Conservation (phyloP, 805 yeast species). For the Kluyveromyces aestuarii region DNA sequence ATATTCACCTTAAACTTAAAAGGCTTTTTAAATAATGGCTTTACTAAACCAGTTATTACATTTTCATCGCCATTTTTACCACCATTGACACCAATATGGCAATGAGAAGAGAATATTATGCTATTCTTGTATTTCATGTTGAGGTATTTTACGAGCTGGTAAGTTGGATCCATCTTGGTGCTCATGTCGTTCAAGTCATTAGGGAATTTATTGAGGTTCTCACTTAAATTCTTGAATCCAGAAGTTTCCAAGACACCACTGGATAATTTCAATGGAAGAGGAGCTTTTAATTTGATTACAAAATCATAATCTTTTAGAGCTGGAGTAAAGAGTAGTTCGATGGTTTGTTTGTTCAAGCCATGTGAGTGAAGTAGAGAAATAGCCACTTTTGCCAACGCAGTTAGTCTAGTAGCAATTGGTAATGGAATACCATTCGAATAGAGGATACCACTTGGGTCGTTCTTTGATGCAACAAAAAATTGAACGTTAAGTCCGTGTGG, state of each 20-base stretch:
- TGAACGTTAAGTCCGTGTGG: conserved; percentile 76
- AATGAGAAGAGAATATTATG: conserved; percentile 59
- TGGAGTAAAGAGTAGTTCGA: conserved; percentile 64
- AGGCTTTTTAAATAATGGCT: conserved; percentile 50
- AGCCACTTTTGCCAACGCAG: conserved; percentile 78
- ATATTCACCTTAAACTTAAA: conserved; percentile 72
- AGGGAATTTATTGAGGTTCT: conserved; percentile 26
- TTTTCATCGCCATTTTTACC: conserved; percentile 47
- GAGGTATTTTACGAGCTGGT: conserved; percentile 51
- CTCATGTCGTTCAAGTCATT: conserved; percentile 31
- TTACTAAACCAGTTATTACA: conserved; percentile 73
- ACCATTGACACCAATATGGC: conserved; percentile 42
- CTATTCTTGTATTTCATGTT: conserved; percentile 54
- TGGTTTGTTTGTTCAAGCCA: conserved; percentile 34
- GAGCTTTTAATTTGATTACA: conserved; percentile 49
- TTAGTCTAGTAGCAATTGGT: conserved; percentile 80
- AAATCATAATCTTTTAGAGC: conserved; percentile 81
- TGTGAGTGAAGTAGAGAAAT: conserved; percentile 40
- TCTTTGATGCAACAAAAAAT: conserved; percentile 72
- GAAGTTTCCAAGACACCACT: conserved; percentile 49
- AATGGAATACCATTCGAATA: conserved; percentile 63
- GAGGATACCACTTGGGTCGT: conserved; percentile 76
- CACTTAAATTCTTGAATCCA: conserved; percentile 51
- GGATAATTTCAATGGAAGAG: conserved; percentile 33
- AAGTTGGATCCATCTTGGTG: conserved; percentile 51